phyloP scores from a whole-genome alignment of 805 yeast species.

The Wickerhamomyces rabaulensis region DNA sequence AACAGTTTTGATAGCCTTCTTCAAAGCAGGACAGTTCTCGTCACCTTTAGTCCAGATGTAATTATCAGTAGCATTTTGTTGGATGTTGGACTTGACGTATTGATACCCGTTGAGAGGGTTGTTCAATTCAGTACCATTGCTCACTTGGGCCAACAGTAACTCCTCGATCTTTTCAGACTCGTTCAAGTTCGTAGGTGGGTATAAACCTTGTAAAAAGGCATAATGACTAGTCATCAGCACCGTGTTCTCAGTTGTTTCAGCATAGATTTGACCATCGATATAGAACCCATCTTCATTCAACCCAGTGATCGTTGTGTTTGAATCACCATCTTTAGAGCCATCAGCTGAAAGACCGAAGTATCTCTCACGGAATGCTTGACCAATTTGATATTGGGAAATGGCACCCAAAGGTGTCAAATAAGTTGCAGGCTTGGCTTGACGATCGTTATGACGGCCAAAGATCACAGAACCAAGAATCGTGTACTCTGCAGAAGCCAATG shows the following conservation, averaged over 20 bases:
- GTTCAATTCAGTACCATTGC: slow-evolving; percentile 34
- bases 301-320: slow-evolving; percentile 27
- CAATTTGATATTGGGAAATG: slow-evolving; percentile 30
- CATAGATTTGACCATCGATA: slow-evolving; percentile 31
- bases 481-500: background rate
- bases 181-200: slow-evolving; percentile 34
- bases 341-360: slow-evolving; percentile 32
- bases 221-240: slow-evolving; percentile 37
- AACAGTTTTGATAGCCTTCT: slow-evolving; percentile 28
- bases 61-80: slow-evolving; percentile 30
- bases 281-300: slow-evolving; percentile 31
- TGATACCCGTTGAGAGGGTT: slow-evolving; percentile 42
- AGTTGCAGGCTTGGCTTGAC: slow-evolving; percentile 40
- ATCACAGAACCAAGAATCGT: slow-evolving; percentile 20
- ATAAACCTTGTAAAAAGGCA: slow-evolving; percentile 43
- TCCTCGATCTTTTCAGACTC: slow-evolving; percentile 14
- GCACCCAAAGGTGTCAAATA: slow-evolving; percentile 41
- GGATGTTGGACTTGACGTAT: slow-evolving; percentile 36
- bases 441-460: slow-evolving; percentile 47
- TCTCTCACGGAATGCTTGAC: slow-evolving; percentile 36
- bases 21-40: slow-evolving; percentile 35
- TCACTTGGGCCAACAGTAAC: slow-evolving; percentile 26
- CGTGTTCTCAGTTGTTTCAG: slow-evolving; percentile 28
- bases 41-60: slow-evolving; percentile 40
- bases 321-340: slow-evolving; percentile 15